A percentile compares a stretch with the other conserved stretches of the same genome.
These are phyloP conservation scores for Raddia guianensis DNA, from an alignment of 176 grass and related monocot species.

Conservation along the genomic window DNA sequence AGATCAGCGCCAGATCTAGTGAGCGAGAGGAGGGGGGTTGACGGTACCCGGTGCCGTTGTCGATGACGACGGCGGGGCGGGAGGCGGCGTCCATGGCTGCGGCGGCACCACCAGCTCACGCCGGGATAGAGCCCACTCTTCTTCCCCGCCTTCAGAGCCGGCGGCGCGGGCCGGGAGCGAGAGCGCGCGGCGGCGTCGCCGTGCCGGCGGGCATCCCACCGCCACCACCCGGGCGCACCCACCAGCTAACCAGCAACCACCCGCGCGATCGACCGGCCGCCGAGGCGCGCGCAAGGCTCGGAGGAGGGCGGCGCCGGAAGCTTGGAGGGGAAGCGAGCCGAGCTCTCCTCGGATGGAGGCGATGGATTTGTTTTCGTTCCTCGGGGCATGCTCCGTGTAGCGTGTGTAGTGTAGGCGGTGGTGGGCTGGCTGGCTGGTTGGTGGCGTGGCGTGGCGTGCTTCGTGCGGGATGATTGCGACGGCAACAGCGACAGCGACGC, in stretches of 20 bases:
- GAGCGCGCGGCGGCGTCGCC: constrained; percentile 29
- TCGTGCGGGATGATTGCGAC: constrained; percentile 41
- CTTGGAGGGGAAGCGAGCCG: constrained; percentile 20
- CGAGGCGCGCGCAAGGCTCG: not conserved
- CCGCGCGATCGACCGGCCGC: not conserved
- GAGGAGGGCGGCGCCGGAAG: not conserved
- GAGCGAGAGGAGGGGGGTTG: not conserved
- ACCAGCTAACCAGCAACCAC: constrained; percentile 9
- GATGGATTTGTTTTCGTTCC: too few relatives aligned
- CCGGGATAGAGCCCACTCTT: not conserved
- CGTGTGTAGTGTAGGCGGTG: not conserved
- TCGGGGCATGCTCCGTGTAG: too few relatives aligned
- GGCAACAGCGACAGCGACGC: too few relatives aligned
- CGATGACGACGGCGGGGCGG: constrained; percentile 91
- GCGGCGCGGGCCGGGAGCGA: constrained; percentile 10
- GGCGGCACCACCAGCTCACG: not conserved
- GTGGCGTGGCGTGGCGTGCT: not conserved
- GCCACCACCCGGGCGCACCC: constrained; percentile 1
- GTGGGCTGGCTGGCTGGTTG: constrained; percentile 4
- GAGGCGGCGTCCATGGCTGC: constrained; percentile 68
- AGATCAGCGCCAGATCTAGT: constrained; percentile 53
- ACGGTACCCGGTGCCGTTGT: constrained; percentile 89
- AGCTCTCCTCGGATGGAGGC: not conserved
- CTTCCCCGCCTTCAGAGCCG: not conserved
- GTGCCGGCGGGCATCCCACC: constrained; percentile 45